Percentiles rank a stretch among this genome's conserved stretches.
phyloP scores from a whole-genome alignment of 345 rosid species.

The Melastoma malabathricum region DNA sequence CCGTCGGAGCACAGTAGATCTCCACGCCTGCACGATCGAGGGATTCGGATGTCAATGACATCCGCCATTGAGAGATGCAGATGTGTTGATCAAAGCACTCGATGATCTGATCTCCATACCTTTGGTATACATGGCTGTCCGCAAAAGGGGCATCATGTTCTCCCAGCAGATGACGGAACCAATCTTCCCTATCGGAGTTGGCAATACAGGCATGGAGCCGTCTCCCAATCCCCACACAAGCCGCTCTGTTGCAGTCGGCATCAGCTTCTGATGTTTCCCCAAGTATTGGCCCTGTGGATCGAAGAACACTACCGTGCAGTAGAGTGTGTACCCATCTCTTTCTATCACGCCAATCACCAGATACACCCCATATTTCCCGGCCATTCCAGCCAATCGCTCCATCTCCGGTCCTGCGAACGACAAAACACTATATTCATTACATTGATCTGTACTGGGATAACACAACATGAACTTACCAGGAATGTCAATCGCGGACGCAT shows the following conservation, averaged over 20 bases:
- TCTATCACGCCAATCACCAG: constrained; percentile 90
- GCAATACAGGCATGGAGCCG: constrained; percentile 80
- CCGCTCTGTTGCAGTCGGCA: constrained; percentile 88
- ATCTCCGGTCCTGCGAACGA: constrained; percentile 58
- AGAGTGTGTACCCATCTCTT: constrained; percentile 81
- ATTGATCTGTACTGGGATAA: neutral
- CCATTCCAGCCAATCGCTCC: constrained; percentile 72
- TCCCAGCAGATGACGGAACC: constrained; percentile 96
- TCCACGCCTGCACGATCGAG: constrained; percentile 38
- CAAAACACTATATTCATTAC: neutral
- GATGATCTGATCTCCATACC: constrained; percentile 19
- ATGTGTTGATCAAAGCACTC: too few relatives aligned
- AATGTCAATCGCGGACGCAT: constrained; percentile 76
- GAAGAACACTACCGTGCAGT: constrained; percentile 71
- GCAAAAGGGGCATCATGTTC: constrained; percentile 81
- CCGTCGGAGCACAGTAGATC: constrained; percentile 95
- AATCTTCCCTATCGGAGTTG: constrained; percentile 69
- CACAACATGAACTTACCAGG: constrained; percentile 35
- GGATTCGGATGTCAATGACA: neutral
- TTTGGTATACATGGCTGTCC: constrained; percentile 91
- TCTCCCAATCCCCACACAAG: constrained; percentile 95
- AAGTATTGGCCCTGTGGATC: constrained; percentile 68
- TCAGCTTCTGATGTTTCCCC: constrained; percentile 78
- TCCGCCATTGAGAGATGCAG: too few relatives aligned
- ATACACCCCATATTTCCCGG: constrained; percentile 64